Percentiles rank a stretch among this genome's conserved stretches.
Conservation (phyloP, 2,329 filamentous ascomycete species). For the Stachybotrys chartarum region DNA sequence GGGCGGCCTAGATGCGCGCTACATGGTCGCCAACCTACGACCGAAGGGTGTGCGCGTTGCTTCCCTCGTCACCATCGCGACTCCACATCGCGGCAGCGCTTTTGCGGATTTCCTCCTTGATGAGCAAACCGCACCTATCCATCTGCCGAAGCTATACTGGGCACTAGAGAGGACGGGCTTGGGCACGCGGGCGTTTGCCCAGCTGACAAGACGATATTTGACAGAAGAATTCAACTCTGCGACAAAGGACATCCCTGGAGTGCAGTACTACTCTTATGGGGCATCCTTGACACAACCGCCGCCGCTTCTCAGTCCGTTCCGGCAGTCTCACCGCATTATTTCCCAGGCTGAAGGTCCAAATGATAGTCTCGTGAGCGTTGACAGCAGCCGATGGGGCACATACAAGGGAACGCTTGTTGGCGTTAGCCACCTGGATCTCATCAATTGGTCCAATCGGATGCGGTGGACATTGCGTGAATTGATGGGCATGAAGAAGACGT, state of each 20-base stretch:
- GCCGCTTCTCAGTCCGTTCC: constrained; percentile 61
- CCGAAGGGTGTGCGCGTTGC: constrained; percentile 39
- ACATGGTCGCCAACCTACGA: constrained; percentile 53
- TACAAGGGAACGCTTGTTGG: constrained; percentile 57
- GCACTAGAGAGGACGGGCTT: constrained; percentile 44
- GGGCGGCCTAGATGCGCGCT: constrained; percentile 58
- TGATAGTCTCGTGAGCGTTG: constrained; percentile 61
- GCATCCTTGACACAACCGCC: constrained; percentile 40
- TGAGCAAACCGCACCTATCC: constrained; percentile 32
- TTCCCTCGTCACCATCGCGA: constrained; percentile 47
- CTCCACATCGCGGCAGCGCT: constrained; percentile 46
- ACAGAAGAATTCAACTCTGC: constrained; percentile 49
- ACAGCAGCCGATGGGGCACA: constrained; percentile 53
- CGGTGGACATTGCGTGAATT: constrained; percentile 45
- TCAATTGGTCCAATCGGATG: constrained; percentile 60
- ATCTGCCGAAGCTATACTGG: constrained; percentile 48
- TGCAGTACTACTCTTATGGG: constrained; percentile 58
- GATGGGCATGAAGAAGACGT: constrained; percentile 48
- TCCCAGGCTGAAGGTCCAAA: constrained; percentile 49
- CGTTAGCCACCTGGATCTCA: constrained; percentile 58
- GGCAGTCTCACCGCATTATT: constrained; percentile 44
- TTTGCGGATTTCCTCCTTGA: constrained; percentile 49
- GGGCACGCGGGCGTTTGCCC: constrained; percentile 52
- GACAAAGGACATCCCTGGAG: constrained; percentile 43
- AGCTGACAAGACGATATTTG: constrained; percentile 55